Conservation (phyloP, 2,329 filamentous ascomycete species). For the Cadophora luteo-olivacea region DNA sequence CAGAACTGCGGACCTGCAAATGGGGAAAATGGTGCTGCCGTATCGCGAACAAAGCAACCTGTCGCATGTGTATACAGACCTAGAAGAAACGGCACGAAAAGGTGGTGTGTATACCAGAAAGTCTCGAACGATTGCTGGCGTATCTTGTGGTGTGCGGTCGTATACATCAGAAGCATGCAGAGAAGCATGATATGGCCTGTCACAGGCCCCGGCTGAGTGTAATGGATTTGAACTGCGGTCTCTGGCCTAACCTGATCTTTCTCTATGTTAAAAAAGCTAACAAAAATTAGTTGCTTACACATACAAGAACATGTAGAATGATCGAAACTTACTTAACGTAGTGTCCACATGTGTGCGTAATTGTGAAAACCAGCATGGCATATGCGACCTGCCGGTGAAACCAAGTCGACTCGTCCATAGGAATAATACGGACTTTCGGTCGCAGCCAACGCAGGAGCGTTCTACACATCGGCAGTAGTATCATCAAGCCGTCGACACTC, state of each 20-base stretch:
- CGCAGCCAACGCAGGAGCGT: conserved; percentile 85
- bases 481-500: conserved; percentile 83
- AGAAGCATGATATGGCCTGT: conserved; percentile 97
- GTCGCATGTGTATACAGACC: conserved; percentile 95
- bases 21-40: conserved; percentile 73
- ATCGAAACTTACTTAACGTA: conserved; percentile 82
- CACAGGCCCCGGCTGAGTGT: conserved; percentile 84
- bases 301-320: neutral
- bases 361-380: conserved; percentile 81
- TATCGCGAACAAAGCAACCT: conserved; percentile 95
- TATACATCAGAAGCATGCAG: conserved; percentile 99
- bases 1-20: conserved; percentile 85
- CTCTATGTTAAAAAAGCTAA: conserved; percentile 94
- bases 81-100: conserved; percentile 96
- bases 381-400: conserved; percentile 97
- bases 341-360: conserved; percentile 78
- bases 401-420: conserved; percentile 96
- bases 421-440: conserved; percentile 86
- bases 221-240: conserved; percentile 89
- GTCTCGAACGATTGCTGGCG: conserved; percentile 97
- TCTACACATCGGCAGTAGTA: conserved; percentile 92
- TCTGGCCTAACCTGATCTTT: conserved; percentile 79
- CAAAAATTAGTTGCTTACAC: conserved; percentile 24
- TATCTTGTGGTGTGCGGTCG: conserved; percentile 90
- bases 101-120: conserved; percentile 98